Evolutionary conservation across 192 early-diverging fungal genomes (phyloP).

Genomic region (Polychytrium aggregatum): DNA sequence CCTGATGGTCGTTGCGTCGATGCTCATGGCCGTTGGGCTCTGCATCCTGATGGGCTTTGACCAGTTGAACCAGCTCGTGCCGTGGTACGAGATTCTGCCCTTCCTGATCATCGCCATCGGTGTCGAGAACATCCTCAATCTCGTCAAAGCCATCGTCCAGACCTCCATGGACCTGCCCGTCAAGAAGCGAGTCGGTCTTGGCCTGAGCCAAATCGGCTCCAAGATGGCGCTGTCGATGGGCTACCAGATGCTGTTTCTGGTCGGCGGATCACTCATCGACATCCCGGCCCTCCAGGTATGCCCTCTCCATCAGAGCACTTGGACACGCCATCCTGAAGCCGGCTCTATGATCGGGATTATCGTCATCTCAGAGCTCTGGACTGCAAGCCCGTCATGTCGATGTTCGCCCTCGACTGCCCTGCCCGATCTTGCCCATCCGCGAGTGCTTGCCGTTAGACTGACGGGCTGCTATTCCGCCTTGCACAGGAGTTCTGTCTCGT

Average conservation of each 20-base stretch:
- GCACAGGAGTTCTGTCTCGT: slow-evolving; percentile 63
- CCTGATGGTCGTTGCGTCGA: slow-evolving; percentile 47
- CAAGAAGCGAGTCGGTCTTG: slow-evolving; percentile 56
- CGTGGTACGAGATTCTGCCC: slow-evolving; percentile 53
- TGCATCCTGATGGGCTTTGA: slow-evolving; percentile 46
- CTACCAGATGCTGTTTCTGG: slow-evolving; percentile 43
- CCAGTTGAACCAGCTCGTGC: slow-evolving; percentile 44
- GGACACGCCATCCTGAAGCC: too few species aligned
- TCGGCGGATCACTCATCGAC: slow-evolving; percentile 44
- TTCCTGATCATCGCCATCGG: slow-evolving; percentile 61
- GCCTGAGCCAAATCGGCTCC: slow-evolving; percentile 55
- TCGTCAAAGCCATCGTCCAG: slow-evolving; percentile 61
- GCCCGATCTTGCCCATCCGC: too few species aligned
- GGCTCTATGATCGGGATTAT: too few species aligned
- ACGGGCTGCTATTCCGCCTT: background rate
- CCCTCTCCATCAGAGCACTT: too few species aligned
- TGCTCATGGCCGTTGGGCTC: slow-evolving; percentile 55
- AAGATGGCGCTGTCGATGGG: slow-evolving; percentile 46
- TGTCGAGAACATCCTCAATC: slow-evolving; percentile 63
- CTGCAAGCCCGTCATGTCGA: too few species aligned
- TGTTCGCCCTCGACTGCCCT: too few species aligned
- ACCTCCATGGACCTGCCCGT: slow-evolving; percentile 62
- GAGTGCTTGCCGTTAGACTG: too few species aligned
- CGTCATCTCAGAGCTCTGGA: too few species aligned
- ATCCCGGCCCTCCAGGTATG: slow-evolving; percentile 49